A percentile compares a stretch with the other conserved stretches of the same genome.
These are phyloP conservation scores for Pyronema omphalodes DNA, from an alignment of 495 filamentous ascomycete genomes.

Conservation along the genomic window DNA sequence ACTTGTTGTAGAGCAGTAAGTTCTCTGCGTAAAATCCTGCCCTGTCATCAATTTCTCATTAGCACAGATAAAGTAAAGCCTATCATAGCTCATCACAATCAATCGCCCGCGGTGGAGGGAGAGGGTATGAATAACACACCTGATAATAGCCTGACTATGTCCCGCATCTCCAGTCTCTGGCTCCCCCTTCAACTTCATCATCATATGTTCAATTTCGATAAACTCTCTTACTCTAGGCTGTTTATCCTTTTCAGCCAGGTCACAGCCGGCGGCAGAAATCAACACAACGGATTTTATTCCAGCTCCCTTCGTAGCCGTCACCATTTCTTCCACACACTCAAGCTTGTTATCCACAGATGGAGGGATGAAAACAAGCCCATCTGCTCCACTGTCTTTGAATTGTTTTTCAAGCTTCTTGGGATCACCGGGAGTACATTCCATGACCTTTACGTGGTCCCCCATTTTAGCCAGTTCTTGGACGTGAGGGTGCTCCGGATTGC, in stretches of 20 bases:
- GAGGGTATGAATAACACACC: conserved; percentile 23
- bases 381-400: conserved; percentile 29
- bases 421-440: conserved; percentile 30
- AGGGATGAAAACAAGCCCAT: conserved; percentile 38
- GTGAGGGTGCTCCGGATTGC: conserved; percentile 31
- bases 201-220: conserved; percentile 33
- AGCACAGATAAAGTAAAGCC: neutral
- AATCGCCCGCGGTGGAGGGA: neutral
- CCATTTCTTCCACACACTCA: conserved; percentile 33
- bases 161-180: conserved; percentile 24
- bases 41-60: conserved; percentile 6
- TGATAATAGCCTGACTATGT: conserved; percentile 33
- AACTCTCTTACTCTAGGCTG: conserved; percentile 38
- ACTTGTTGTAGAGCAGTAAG: conserved; percentile 32
- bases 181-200: conserved; percentile 33
- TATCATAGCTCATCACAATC: neutral
- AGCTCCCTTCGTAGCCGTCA: conserved; percentile 33
- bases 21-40: conserved; percentile 42
- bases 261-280: conserved; percentile 35
- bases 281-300: conserved; percentile 34
- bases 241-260: conserved; percentile 33
- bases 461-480: conserved; percentile 36
- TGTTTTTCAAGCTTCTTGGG: conserved; percentile 26
- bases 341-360: conserved; percentile 32
- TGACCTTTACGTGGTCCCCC: conserved; percentile 30